Conservation (phyloP, 306 rosid species). For the Neltuma alba region DNA sequence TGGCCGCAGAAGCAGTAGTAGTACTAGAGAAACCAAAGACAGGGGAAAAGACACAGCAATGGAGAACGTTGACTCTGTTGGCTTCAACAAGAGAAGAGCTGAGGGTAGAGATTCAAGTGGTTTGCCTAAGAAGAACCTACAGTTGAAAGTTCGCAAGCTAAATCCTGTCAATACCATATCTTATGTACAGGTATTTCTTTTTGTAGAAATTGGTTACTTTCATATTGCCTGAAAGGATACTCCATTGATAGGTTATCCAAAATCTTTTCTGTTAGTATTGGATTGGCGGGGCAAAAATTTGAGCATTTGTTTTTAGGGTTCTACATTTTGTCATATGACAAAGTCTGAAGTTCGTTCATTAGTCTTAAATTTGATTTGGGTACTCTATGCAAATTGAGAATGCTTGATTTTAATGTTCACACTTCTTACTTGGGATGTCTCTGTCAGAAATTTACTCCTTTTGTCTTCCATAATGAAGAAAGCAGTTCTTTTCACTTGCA, state of each 20-base stretch:
- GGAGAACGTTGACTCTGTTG: slow-evolving; percentile 46
- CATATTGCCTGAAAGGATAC: not conserved
- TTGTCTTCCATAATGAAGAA: not conserved
- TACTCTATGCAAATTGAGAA: not conserved
- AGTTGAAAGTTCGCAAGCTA: slow-evolving; percentile 50
- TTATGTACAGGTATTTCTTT: slow-evolving; percentile 54
- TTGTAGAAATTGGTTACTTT: not conserved
- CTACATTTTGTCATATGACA: not conserved
- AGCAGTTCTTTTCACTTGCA: not conserved
- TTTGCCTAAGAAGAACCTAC: slow-evolving; percentile 50
- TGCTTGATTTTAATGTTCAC: not conserved
- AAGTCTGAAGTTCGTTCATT: not conserved
- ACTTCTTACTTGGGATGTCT: not conserved
- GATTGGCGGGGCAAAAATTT: not conserved
- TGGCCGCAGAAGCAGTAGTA: slow-evolving; percentile 42
- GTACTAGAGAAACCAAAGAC: slow-evolving; percentile 12
- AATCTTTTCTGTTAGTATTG: not conserved
- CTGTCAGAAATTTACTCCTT: not conserved
- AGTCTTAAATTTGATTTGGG: not conserved
- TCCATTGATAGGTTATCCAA: not conserved
- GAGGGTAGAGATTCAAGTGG: slow-evolving; percentile 57
- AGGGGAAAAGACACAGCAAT: slow-evolving; percentile 13
- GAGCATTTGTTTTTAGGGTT: not conserved
- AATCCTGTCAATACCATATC: slow-evolving; percentile 59
- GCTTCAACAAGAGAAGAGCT: slow-evolving; percentile 65